Conservation (phyloP, 805 yeast genomes). For the Myxozyma neotropica region DNA sequence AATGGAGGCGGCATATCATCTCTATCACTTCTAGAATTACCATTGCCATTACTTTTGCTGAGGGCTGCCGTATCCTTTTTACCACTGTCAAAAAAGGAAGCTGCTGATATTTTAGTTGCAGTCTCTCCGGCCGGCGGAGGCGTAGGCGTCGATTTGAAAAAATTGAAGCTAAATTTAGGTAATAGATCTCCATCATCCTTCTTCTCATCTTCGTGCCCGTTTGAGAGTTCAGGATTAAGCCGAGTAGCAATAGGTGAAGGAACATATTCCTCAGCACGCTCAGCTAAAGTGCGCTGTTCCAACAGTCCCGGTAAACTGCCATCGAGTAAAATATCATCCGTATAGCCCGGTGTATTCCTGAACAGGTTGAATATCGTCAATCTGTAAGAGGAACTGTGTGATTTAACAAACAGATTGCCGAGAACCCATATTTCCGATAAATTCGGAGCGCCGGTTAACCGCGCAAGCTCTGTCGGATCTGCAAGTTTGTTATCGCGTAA, state of each 20-base stretch:
- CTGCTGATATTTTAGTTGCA: not conserved
- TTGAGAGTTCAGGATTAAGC: not conserved
- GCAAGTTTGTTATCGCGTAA: conserved; percentile 36
- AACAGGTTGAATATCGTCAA: conserved; percentile 36
- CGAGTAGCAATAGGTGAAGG: conserved; percentile 19
- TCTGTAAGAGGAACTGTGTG: conserved; percentile 32
- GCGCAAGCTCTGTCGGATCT: conserved; percentile 35
- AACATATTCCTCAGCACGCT: conserved; percentile 27
- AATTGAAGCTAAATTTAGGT: conserved; percentile 22
- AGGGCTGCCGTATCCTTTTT: too few species aligned
- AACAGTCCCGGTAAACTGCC: conserved; percentile 37
- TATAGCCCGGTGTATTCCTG: conserved; percentile 32
- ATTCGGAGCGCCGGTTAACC: conserved; percentile 33
- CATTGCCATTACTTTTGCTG: not conserved
- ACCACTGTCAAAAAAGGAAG: not conserved
- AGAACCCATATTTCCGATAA: conserved; percentile 37
- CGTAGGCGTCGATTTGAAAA: conserved; percentile 10
- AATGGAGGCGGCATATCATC: conserved; percentile 4
- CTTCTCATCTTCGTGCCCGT: not conserved
- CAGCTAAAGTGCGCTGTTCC: conserved; percentile 33
- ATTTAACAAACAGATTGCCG: conserved; percentile 37
- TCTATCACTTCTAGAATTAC: not conserved
- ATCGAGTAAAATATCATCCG: conserved; percentile 35
- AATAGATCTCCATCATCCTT: conserved; percentile 9
- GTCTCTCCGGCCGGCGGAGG: not conserved